A percentile compares a stretch with the other conserved stretches of the same genome.
Conservation (phyloP, 1,139 yeast genomes). For the Lodderomyces metapsilosis region DNA sequence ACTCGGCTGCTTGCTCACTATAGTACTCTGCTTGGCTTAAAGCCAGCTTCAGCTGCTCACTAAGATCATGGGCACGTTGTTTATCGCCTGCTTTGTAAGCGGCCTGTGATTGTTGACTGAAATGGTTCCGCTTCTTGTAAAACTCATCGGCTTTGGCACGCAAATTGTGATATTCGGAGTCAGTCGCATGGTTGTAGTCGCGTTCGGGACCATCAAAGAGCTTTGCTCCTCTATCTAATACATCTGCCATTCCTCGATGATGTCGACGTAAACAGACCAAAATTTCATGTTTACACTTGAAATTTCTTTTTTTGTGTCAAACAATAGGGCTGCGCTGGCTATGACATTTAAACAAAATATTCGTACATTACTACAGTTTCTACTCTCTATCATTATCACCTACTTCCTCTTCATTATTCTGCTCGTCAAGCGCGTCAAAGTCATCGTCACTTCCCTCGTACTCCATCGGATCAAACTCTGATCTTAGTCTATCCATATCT, state of each 20-base stretch:
- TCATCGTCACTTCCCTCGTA: constrained; percentile 49
- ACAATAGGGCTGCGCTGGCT: no score
- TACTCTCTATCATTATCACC: no score
- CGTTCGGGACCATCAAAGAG: constrained; percentile 30
- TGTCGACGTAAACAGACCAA: background rate
- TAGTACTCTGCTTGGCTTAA: constrained; percentile 61
- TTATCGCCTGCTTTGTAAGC: constrained; percentile 79
- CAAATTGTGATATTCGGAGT: constrained; percentile 59
- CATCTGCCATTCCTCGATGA: constrained; percentile 17
- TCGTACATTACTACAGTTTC: no score
- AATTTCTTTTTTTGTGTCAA: background rate
- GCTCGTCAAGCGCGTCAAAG: no score
- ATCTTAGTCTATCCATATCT: constrained; percentile 64
- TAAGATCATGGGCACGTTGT: constrained; percentile 66
- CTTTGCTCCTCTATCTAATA: constrained; percentile 37
- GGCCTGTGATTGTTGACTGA: constrained; percentile 66
- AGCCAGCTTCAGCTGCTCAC: constrained; percentile 65
- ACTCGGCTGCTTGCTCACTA: constrained; percentile 84
- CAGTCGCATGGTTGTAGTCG: constrained; percentile 70
- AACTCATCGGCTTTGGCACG: constrained; percentile 71
- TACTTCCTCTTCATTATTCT: no score
- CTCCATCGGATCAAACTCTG: constrained; percentile 72
- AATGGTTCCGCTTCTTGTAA: constrained; percentile 52
- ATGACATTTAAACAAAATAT: no score
- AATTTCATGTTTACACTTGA: background rate